Base-by-base conservation (phyloP, 2,329 filamentous ascomycete species). In the Fusarium stilboides region DNA sequence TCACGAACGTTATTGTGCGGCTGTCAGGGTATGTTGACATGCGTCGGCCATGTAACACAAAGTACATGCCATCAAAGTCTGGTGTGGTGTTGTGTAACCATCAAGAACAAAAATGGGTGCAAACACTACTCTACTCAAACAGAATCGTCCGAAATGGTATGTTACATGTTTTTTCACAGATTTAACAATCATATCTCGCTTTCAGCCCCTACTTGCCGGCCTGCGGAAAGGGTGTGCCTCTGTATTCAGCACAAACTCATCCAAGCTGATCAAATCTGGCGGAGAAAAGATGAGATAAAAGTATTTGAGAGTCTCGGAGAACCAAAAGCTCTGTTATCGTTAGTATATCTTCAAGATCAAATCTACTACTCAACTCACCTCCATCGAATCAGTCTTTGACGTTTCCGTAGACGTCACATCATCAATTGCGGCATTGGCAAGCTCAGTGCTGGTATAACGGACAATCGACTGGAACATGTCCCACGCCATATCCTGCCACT, bases 231-330 rank as follows among this genome's bases (percentile, higher is more conserved):
- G 84, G 69, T 86, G 84, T 5, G 83, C 85, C 73, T 86, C 85
- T 1, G 85, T 87, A 62, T 86, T 87, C 44, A 89, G 77, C 40
- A 93, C 88, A 76, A 84, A 92, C 10, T 92, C 86, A 77, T 93
- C 91, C 74, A 93, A 78, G 74, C 85, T 91, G 40, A 92, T 81
- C 39, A 89, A 72, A 15, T 86, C 83, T 1, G 88, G 87, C 20
- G 90, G 85, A 36, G 87, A 88, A 70, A 92, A 93, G 31, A 92
- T 85, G 54, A 93, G 76, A 70, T 91, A 93, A 62, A 92, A 92
- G 71, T 93, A 93, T 78, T 93, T 93, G 65, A 93, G 79, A 19
- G 90, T 93, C 80, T 93, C 91, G 0, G 88, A 87, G 73, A 91
- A 81, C 89, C 91, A 93, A 73, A 92, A 92, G 64, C 87, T 91